Conservation (phyloP, 2,329 filamentous ascomycete genomes). For the Paecilomyces sp. region DNA sequence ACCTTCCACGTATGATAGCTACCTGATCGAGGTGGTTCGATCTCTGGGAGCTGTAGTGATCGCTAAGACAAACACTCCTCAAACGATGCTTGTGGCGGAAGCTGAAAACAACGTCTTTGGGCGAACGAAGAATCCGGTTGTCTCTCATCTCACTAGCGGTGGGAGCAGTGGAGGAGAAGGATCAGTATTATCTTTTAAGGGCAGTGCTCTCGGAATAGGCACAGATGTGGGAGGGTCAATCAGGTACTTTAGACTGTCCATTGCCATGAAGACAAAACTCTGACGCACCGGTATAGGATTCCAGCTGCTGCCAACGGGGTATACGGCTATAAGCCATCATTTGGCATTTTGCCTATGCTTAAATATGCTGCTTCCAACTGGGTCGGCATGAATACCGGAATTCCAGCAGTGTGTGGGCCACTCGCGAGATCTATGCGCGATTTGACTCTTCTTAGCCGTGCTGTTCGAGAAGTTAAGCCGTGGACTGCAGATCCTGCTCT, state of each 20-base stretch:
- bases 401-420: conserved; percentile 20
- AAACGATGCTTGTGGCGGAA: neutral
- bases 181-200: neutral
- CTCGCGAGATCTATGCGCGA: conserved; percentile 19
- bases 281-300: conserved; percentile 5
- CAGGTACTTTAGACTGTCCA: neutral
- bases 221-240: neutral
- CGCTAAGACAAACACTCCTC: neutral
- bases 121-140: conserved; percentile 4
- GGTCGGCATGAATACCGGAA: conserved; percentile 21
- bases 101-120: neutral
- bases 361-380: conserved; percentile 23
- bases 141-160: neutral
- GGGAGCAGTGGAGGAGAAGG: neutral
- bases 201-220: neutral
- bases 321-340: conserved; percentile 14
- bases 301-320: conserved; percentile 23
- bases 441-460: conserved; percentile 13
- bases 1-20: neutral
- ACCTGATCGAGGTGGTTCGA: neutral
- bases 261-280: neutral
- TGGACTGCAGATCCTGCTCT: conserved; percentile 9
- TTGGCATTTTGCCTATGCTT: conserved; percentile 23
- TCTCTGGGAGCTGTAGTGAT: neutral
- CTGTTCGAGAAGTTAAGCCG: conserved; percentile 15